A percentile compares a stretch with the other conserved stretches of the same genome.
Conservation (phyloP, 2,329 filamentous ascomycete genomes). For the Sporothrix pseudoabietina region DNA sequence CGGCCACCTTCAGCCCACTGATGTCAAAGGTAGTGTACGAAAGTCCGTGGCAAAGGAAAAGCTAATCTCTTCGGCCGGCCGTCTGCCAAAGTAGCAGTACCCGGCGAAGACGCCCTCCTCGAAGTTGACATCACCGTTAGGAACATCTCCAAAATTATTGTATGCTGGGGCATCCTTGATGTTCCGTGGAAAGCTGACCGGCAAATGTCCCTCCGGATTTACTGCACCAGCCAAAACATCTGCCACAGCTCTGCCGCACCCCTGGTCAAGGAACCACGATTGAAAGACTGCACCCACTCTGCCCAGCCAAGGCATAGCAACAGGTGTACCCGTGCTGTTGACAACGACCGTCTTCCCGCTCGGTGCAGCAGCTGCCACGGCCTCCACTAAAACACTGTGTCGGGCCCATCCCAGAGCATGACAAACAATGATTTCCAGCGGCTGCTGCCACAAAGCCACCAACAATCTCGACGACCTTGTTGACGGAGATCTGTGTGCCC, state of each 20-base stretch:
- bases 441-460: not conserved
- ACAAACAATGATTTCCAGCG: not conserved
- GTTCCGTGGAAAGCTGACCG: constrained; percentile 64
- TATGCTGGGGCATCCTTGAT: constrained; percentile 73
- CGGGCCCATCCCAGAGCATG: constrained; percentile 13
- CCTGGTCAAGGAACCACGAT: constrained; percentile 70
- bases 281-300: constrained; percentile 68
- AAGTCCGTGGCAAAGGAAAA: constrained; percentile 78
- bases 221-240: constrained; percentile 65
- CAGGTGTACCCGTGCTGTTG: constrained; percentile 66
- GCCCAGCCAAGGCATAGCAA: constrained; percentile 71
- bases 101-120: constrained; percentile 80
- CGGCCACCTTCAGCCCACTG: not conserved
- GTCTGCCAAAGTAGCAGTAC: constrained; percentile 72
- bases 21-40: constrained; percentile 71
- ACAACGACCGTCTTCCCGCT: constrained; percentile 62
- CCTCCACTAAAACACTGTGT: constrained; percentile 48
- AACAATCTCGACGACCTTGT: not conserved
- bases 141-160: constrained; percentile 65
- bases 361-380: constrained; percentile 63
- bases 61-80: constrained; percentile 43
- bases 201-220: constrained; percentile 69
- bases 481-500: not conserved
- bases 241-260: constrained; percentile 67
- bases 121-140: constrained; percentile 68